Percentiles rank a stretch among this genome's conserved stretches.
phyloP scores from a whole-genome alignment of 1,284 basidiomycete genomes.

The Cutaneotrichosporon spelunceum region DNA sequence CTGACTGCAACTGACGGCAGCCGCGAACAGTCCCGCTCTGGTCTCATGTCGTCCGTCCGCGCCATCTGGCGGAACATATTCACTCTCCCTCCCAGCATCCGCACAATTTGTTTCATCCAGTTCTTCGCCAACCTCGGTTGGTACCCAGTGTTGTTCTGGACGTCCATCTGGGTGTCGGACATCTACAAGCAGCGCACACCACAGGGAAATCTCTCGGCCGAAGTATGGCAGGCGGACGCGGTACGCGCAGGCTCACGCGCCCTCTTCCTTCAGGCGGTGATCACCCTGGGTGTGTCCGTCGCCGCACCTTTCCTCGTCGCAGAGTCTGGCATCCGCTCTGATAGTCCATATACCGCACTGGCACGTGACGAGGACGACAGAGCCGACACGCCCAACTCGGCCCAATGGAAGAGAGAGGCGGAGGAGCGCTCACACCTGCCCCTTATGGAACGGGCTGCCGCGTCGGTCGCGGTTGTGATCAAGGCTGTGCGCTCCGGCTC shows the following conservation, averaged over 20 bases:
- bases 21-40: constrained; percentile 42
- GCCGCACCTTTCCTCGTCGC: constrained; percentile 68
- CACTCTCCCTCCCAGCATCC: constrained; percentile 69
- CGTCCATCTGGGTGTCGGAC: constrained; percentile 79
- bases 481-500: constrained; percentile 23
- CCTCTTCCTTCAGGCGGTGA: constrained; percentile 69
- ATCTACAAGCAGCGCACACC: constrained; percentile 62
- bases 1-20: constrained; percentile 22
- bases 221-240: constrained; percentile 60
- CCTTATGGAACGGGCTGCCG: constrained; percentile 10
- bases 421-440: constrained; percentile 15
- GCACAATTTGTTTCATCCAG: constrained; percentile 72
- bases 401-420: constrained; percentile 26
- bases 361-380: not conserved
- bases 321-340: constrained; percentile 41
- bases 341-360: not conserved
- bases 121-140: constrained; percentile 76
- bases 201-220: constrained; percentile 25
- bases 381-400: constrained; percentile 2
- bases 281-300: constrained; percentile 68
- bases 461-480: constrained; percentile 20
- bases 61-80: constrained; percentile 65
- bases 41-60: constrained; percentile 38
- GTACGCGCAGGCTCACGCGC: constrained; percentile 80
- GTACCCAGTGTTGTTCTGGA: constrained; percentile 88